A percentile compares a stretch with the other conserved stretches of the same genome.
These are phyloP conservation scores for Aspergillus bombycis DNA, from an alignment of 2,329 filamentous ascomycete species.

Conservation along the genomic window DNA sequence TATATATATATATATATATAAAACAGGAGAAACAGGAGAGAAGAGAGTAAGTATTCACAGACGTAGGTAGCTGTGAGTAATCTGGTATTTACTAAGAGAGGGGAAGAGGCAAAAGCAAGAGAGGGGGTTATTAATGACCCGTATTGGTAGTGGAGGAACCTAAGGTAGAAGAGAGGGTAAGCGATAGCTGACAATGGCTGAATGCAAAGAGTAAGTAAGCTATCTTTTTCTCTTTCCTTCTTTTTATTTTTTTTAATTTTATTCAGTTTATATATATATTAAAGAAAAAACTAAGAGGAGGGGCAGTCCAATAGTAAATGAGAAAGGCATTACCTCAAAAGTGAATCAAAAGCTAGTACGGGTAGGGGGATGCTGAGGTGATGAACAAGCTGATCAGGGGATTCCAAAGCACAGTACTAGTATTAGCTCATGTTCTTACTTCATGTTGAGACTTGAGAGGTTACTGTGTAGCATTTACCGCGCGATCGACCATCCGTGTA, in stretches of 20 bases:
- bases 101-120: conserved; percentile 14
- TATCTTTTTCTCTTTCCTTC: conserved; percentile 6
- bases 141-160: conserved; percentile 15
- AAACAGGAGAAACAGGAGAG: conserved; percentile 1
- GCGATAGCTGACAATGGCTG: conserved; percentile 12
- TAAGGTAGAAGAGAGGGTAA: conserved; percentile 16
- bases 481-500: conserved; percentile 41
- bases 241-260: neutral
- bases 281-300: too few species aligned
- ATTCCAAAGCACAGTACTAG: neutral
- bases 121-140: conserved; percentile 6
- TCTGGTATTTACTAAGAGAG: neutral
- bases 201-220: conserved; percentile 20
- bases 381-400: conserved; percentile 10
- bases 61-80: neutral
- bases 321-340: neutral
- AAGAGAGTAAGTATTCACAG: neutral
- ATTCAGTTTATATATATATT: too few species aligned
- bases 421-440: neutral
- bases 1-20: neutral
- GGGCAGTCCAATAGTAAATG: neutral
- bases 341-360: neutral
- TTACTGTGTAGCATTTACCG: conserved; percentile 34
- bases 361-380: neutral
- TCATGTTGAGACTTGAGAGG: conserved; percentile 11